Evolutionary conservation across 2,329 filamentous ascomycete species (phyloP).

Genomic region (Alternaria gaisen): DNA sequence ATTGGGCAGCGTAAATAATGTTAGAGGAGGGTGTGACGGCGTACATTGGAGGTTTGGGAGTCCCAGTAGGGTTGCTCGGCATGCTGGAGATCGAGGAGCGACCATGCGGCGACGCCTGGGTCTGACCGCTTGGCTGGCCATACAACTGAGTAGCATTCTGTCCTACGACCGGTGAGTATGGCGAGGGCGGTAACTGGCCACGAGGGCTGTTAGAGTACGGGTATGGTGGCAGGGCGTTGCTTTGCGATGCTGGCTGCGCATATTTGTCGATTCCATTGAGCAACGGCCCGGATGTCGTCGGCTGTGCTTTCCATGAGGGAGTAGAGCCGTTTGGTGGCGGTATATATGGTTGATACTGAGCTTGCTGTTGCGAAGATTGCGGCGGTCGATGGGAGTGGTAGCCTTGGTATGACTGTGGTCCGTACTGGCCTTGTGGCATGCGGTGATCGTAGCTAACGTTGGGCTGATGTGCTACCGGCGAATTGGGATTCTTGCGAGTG

Average conservation of each 20-base stretch:
- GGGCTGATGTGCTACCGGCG: slow-evolving; percentile 50
- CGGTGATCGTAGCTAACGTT: slow-evolving; percentile 49
- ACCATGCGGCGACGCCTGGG: slow-evolving; percentile 43
- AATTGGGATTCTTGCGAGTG: slow-evolving; percentile 48
- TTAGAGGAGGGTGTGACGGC: slow-evolving; percentile 48
- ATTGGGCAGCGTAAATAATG: slow-evolving; percentile 48
- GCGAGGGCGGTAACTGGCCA: slow-evolving; percentile 32
- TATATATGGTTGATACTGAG: slow-evolving; percentile 38
- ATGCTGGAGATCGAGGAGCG: slow-evolving; percentile 45
- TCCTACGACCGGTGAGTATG: slow-evolving; percentile 30
- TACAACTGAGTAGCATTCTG: slow-evolving; percentile 22
- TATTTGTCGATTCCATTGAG: slow-evolving; percentile 38
- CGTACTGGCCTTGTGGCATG: slow-evolving; percentile 35
- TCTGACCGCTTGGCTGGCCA: slow-evolving; percentile 24
- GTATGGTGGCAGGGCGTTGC: slow-evolving; percentile 35
- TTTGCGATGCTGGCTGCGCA: slow-evolving; percentile 34
- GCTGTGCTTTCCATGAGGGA: slow-evolving; percentile 34
- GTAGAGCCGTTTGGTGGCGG: slow-evolving; percentile 38
- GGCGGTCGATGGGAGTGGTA: slow-evolving; percentile 34
- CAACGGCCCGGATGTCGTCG: slow-evolving; percentile 31
- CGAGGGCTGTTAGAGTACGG: slow-evolving; percentile 32
- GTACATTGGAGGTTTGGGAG: slow-evolving; percentile 51
- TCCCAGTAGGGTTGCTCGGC: slow-evolving; percentile 40
- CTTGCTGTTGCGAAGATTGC: slow-evolving; percentile 22
- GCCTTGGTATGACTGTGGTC: slow-evolving; percentile 25